Evolutionary conservation across 345 rosid genomes (phyloP).

Genomic region (Pelargonium nanum): DNA sequence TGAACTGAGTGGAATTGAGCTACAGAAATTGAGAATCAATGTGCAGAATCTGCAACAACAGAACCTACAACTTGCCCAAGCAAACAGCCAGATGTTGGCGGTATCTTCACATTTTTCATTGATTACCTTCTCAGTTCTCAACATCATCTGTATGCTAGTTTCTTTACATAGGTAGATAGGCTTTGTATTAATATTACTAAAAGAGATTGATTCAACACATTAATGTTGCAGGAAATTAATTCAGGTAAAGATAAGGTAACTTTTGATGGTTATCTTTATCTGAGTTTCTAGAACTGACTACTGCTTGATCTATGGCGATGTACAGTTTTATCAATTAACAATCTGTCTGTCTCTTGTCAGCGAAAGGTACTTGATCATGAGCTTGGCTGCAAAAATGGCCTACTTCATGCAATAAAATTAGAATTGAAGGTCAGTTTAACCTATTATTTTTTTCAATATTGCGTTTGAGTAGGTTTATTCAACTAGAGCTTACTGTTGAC

Average conservation of each 20-base stretch:
- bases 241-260: slow-evolving; percentile 55
- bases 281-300: not conserved
- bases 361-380: slow-evolving; percentile 57
- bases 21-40: slow-evolving; percentile 42
- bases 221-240: slow-evolving; percentile 57
- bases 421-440: slow-evolving; percentile 22
- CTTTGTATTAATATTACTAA: not conserved
- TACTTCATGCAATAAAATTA: slow-evolving; percentile 31
- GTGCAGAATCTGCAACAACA: slow-evolving; percentile 50
- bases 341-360: slow-evolving; percentile 25
- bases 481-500: slow-evolving; percentile 5
- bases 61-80: slow-evolving; percentile 53
- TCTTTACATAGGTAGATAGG: not conserved
- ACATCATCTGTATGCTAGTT: slow-evolving; percentile 1
- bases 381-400: slow-evolving; percentile 50
- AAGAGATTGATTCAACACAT: not conserved
- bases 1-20: slow-evolving; percentile 37
- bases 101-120: slow-evolving; percentile 21
- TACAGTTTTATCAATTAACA: slow-evolving; percentile 7
- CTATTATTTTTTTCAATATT: slow-evolving; percentile 1
- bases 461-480: not conserved
- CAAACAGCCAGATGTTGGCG: slow-evolving; percentile 48
- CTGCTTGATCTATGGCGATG: not conserved
- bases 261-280: slow-evolving; percentile 11
- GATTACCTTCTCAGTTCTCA: slow-evolving; percentile 5